phyloP scores from a whole-genome alignment of 305 asterid species.

The Solanum hybrid region DNA sequence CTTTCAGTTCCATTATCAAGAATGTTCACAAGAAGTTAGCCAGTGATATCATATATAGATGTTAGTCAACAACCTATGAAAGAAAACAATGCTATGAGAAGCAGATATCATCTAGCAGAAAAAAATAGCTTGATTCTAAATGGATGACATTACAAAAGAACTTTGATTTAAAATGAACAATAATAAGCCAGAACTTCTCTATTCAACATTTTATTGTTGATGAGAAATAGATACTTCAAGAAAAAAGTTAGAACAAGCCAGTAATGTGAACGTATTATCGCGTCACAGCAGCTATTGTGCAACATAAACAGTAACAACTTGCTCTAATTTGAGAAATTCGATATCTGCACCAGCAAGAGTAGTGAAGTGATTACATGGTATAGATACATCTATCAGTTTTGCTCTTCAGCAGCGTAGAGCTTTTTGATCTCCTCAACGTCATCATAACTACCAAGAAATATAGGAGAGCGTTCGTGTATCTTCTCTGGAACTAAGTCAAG shows the following conservation, averaged over 20 bases:
- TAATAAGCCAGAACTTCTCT: background rate
- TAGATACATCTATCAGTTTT: conserved; percentile 8
- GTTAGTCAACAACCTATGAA: background rate
- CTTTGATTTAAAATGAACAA: background rate
- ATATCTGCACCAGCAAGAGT: background rate
- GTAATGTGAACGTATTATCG: background rate
- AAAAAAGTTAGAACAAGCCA: background rate
- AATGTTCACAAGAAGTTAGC: background rate
- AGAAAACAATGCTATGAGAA: background rate
- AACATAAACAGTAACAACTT: background rate
- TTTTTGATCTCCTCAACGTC: conserved; percentile 93
- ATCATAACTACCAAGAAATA: conserved; percentile 87
- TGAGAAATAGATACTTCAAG: background rate
- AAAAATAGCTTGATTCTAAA: background rate
- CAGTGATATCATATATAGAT: background rate
- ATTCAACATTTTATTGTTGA: background rate
- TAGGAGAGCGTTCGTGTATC: conserved; percentile 90
- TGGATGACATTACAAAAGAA: background rate
- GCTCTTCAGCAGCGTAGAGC: conserved; percentile 57
- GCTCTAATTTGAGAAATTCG: background rate
- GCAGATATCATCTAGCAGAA: background rate
- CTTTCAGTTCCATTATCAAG: background rate
- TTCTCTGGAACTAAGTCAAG: conserved; percentile 74
- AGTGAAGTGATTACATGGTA: background rate
- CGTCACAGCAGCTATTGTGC: background rate